Base-by-base conservation (phyloP, 2,329 filamentous ascomycete species). In the Ceratocystiopsis minuta region DNA sequence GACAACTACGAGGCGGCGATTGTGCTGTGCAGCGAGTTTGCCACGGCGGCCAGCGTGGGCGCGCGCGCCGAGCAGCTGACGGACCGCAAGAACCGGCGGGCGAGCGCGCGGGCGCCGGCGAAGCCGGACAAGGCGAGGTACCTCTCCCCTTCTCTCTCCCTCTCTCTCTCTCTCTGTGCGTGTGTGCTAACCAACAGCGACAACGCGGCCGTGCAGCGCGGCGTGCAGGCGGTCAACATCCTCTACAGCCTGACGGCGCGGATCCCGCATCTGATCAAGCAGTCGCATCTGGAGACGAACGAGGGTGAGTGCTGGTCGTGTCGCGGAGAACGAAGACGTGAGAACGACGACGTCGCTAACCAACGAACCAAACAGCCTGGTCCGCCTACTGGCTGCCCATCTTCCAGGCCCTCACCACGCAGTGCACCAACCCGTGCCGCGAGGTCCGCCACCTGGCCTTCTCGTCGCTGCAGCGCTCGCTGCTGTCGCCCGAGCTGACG, bases 361-460 rank as follows among this genome's bases (percentile, higher is more conserved):
- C 16, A 5, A 12, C 31, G n/a, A n/a, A n/a, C n/a, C 48, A 81
- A 31, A n/a, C 48, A 82, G 90, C 90, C 14, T 98, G 90, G 90
- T 86, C 85, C 40, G 85, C 90, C 10, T 98, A 98, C 58, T 98
- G 90, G 90, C 78, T 87, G 14, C 90, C 88, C 2, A 86, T 98
- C 20, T 90, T 98, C 60, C 76, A 85, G 51, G 82, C 85, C 6
- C 64, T 98, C 16, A 90, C 82, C 3, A 76, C 75, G 5, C 90
- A 98, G 60, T 95, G 87, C 60, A 83, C 84, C 42, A 98, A 96
- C 55, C 86, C 87, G 1, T 95, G 86, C 54, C 80, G 88, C 42
- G 87, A 95, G 52, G 84, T 98, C 45, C 78, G 90, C 3, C 82
- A 93, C 52, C 73, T 92, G 53, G 85, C 90, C 2, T 84, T 96